Conservation (phyloP, 306 rosid genomes). For the Sphenostylis stenocarpa region DNA sequence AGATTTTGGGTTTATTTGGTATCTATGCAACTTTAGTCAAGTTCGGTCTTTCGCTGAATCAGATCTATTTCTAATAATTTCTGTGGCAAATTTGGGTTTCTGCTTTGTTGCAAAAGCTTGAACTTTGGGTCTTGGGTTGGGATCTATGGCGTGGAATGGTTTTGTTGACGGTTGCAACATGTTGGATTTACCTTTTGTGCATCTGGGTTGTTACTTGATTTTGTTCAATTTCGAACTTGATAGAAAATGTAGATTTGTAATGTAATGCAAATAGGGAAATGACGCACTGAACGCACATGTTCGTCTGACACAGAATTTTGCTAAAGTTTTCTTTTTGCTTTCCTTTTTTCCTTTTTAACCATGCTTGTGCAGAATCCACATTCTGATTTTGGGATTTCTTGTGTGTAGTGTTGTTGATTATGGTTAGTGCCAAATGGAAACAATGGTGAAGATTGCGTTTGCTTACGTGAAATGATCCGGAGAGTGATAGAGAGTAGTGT, state of each 20-base stretch:
- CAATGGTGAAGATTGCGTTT: constrained; percentile 25
- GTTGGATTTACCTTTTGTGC: constrained; percentile 46
- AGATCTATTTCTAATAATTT: constrained; percentile 64
- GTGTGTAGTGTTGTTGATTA: constrained; percentile 29
- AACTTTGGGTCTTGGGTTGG: constrained; percentile 43
- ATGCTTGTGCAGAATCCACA: constrained; percentile 35
- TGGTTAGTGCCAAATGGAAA: constrained; percentile 16
- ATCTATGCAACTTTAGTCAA: constrained; percentile 40
- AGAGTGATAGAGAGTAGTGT: constrained; percentile 34
- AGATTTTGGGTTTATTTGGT: constrained; percentile 51
- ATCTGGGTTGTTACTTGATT: constrained; percentile 27
- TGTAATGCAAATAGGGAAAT: constrained; percentile 40
- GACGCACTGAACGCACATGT: constrained; percentile 11
- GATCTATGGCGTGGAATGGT: constrained; percentile 52
- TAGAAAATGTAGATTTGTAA: constrained; percentile 43
- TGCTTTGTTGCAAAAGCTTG: constrained; percentile 31
- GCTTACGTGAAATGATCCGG: constrained; percentile 47
- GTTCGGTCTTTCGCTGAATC: constrained; percentile 47
- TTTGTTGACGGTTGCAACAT: constrained; percentile 25
- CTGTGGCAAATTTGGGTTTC: constrained; percentile 46
- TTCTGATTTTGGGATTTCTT: constrained; percentile 26
- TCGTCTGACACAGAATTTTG: constrained; percentile 24
- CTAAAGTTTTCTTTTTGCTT: not conserved
- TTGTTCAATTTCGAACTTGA: constrained; percentile 23
- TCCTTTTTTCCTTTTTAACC: not conserved